Conservation (phyloP, 75 land plant genomes). For the Isoetes taiwanensis region DNA sequence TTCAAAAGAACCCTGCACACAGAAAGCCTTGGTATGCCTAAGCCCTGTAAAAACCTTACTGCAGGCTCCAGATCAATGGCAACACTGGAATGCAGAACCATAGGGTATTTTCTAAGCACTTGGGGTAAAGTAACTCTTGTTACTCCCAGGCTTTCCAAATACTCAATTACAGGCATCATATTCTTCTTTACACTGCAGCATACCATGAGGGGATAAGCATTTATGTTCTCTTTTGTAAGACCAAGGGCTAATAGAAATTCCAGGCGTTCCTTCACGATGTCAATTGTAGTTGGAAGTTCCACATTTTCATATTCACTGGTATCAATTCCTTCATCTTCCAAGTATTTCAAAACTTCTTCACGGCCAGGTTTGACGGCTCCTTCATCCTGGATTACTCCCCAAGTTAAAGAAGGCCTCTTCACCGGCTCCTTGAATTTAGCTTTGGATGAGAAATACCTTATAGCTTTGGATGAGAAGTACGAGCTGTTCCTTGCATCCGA, state of each 20-base stretch:
- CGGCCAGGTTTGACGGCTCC: slow-evolving; percentile 44
- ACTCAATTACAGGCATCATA: slow-evolving; percentile 52
- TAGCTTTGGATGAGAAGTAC: too few relatives aligned
- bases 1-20: slow-evolving; percentile 39
- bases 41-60: slow-evolving; percentile 48
- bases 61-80: slow-evolving; percentile 65
- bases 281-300: slow-evolving; percentile 57
- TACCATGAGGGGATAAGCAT: slow-evolving; percentile 62
- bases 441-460: too few relatives aligned
- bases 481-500: too few relatives aligned
- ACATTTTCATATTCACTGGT: slow-evolving; percentile 40
- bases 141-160: slow-evolving; percentile 48
- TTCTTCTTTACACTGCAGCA: slow-evolving; percentile 76
- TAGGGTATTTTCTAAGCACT: slow-evolving; percentile 55
- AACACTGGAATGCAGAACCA: slow-evolving; percentile 51
- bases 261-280: slow-evolving; percentile 55
- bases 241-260: slow-evolving; percentile 47
- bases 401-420: slow-evolving; percentile 55
- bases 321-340: slow-evolving; percentile 43
- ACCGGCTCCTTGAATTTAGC: neutral
- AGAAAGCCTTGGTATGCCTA: slow-evolving; percentile 46
- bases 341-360: slow-evolving; percentile 46
- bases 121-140: slow-evolving; percentile 23
- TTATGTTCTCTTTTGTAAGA: slow-evolving; percentile 53
- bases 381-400: slow-evolving; percentile 52